Evolutionary conservation across 768 basidiomycete genomes (phyloP).

Genomic region (Gelatoporia subvermispora): DNA sequence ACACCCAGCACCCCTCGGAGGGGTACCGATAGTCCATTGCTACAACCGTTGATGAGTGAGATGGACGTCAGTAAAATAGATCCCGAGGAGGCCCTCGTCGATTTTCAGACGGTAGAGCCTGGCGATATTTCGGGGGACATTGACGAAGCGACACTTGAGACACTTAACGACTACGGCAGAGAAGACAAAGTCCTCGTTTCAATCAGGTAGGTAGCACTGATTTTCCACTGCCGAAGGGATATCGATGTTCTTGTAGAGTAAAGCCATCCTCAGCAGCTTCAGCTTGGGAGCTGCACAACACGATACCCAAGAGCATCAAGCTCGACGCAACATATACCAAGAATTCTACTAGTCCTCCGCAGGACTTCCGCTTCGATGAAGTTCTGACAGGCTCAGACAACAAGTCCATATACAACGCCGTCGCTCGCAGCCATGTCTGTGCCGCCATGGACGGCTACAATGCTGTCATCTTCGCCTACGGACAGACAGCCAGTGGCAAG

Average conservation of each 20-base stretch:
- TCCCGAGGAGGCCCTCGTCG: slow-evolving; percentile 71
- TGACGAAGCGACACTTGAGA: slow-evolving; percentile 51
- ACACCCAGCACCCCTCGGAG: slow-evolving; percentile 31
- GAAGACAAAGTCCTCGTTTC: slow-evolving; percentile 87
- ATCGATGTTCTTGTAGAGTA: slow-evolving; percentile 37
- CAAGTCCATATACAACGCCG: slow-evolving; percentile 71
- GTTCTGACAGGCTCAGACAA: slow-evolving; percentile 76
- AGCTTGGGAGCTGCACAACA: slow-evolving; percentile 48
- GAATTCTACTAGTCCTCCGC: slow-evolving; percentile 30
- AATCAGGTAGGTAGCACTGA: slow-evolving; percentile 45
- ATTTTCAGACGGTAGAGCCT: slow-evolving; percentile 66
- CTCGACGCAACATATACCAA: slow-evolving; percentile 56
- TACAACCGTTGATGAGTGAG: slow-evolving; percentile 49
- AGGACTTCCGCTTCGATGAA: slow-evolving; percentile 66
- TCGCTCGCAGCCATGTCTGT: slow-evolving; percentile 73
- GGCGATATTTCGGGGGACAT: slow-evolving; percentile 66
- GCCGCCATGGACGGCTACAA: slow-evolving; percentile 98
- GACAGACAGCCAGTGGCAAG: slow-evolving; percentile 83
- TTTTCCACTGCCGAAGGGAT: neutral
- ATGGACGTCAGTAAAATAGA: slow-evolving; percentile 77
- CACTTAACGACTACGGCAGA: slow-evolving; percentile 48
- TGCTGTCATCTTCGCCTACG: slow-evolving; percentile 90
- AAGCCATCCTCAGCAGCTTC: slow-evolving; percentile 49
- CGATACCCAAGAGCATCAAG: slow-evolving; percentile 48
- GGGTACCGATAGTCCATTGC: slow-evolving; percentile 44